Conservation (phyloP, 768 basidiomycete genomes). For the Phaffia tasmanica region DNA sequence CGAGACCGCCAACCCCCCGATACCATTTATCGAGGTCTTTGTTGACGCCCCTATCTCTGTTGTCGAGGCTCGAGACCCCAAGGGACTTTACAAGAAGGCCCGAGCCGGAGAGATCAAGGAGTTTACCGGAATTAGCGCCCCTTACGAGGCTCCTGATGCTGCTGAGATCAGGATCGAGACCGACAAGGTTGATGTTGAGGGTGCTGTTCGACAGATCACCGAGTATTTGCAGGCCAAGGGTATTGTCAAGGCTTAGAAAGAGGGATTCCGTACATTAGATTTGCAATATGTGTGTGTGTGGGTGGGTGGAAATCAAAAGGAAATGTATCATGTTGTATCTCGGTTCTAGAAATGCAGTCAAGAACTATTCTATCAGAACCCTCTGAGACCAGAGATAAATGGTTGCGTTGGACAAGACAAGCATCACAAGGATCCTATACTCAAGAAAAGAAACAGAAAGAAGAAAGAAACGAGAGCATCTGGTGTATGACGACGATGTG, state of each 20-base stretch:
- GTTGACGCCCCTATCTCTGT: slow-evolving; percentile 81
- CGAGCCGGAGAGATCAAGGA: slow-evolving; percentile 93
- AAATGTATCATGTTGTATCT: too few relatives aligned
- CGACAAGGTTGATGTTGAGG: slow-evolving; percentile 60
- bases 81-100: slow-evolving; percentile 94
- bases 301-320: too few relatives aligned
- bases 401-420: too few relatives aligned
- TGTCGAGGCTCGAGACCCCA: slow-evolving; percentile 87
- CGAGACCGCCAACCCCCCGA: slow-evolving; percentile 45
- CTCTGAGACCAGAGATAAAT: too few relatives aligned
- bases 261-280: too few relatives aligned
- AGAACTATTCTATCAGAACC: too few relatives aligned
- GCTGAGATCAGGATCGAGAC: slow-evolving; percentile 92
- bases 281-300: too few relatives aligned
- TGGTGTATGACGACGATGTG: too few relatives aligned
- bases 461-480: too few relatives aligned
- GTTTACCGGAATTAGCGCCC: slow-evolving; percentile 95
- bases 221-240: slow-evolving; percentile 63
- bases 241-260: slow-evolving; percentile 8
- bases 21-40: slow-evolving; percentile 88
- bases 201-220: slow-evolving; percentile 65
- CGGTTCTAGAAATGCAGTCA: too few relatives aligned
- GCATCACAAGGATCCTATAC: too few relatives aligned
- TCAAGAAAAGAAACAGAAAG: too few relatives aligned
- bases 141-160: slow-evolving; percentile 68